phyloP scores from a whole-genome alignment of 73 alveolate genomes.

The Uronychia binucleata region DNA sequence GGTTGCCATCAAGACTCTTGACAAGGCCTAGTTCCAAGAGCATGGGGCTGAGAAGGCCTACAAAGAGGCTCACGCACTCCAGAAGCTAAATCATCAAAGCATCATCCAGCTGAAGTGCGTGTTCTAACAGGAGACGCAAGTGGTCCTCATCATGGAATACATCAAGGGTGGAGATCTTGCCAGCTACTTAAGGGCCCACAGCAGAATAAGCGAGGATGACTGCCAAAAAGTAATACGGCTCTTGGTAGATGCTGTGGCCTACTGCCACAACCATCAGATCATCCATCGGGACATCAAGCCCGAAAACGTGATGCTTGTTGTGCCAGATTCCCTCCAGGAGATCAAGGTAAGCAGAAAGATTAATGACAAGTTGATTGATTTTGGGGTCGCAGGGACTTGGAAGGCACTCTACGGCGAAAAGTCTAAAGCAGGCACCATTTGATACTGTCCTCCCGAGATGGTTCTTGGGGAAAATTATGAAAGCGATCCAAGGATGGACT shows the following conservation, averaged over 20 bases:
- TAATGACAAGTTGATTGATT: conserved; percentile 71
- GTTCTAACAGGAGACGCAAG: conserved; percentile 35
- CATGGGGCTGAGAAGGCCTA: conserved; percentile 67
- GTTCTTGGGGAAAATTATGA: conserved; percentile 61
- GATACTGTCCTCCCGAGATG: conserved; percentile 83
- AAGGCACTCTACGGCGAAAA: conserved; percentile 60
- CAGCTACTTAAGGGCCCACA: conserved; percentile 34
- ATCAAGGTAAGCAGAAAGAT: conserved; percentile 17
- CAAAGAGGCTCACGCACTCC: conserved; percentile 67
- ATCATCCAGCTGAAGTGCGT: conserved; percentile 34
- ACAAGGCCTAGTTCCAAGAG: conserved; percentile 28
- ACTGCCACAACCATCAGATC: conserved; percentile 78
- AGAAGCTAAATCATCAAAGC: conserved; percentile 58
- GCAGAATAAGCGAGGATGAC: conserved; percentile 55
- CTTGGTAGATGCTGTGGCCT: conserved; percentile 73
- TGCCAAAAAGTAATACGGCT: conserved; percentile 53
- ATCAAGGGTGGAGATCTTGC: conserved; percentile 76
- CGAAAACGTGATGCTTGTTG: conserved; percentile 73
- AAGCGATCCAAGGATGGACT: conserved; percentile 68
- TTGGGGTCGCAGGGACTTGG: conserved; percentile 77
- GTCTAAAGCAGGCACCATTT: conserved; percentile 76
- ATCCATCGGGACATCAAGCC: conserved; percentile 87
- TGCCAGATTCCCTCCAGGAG: neutral
- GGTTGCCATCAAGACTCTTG: conserved; percentile 72
- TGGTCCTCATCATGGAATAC: conserved; percentile 75